Base-by-base conservation (phyloP, 192 early-diverging fungal species). In the Coemansia sp. region DNA sequence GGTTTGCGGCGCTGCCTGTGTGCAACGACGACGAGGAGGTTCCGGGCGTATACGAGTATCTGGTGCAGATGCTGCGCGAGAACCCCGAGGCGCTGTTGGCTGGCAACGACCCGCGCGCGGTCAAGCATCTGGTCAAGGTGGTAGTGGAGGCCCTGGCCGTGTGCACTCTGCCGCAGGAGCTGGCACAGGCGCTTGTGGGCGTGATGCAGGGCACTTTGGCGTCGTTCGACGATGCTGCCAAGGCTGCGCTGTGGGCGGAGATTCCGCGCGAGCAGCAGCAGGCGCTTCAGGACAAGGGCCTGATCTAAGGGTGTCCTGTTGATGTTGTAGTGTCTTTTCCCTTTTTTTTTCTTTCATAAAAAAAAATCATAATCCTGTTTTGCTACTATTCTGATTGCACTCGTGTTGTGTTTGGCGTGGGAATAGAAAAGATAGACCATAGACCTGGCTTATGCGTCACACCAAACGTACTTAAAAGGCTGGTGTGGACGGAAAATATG, bases 1-100 rank as follows among this genome's bases (percentile, higher is more conserved):
- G 96, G 96, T 84, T 96, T 57, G 68, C 77, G 1, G 74, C 85
- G 20, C 77, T 99, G 61, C 97, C 97, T 3, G 85, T 99, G 63
- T 66, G 88, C 33, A 76, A 94, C 63, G 97, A 99, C 73, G 88
- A 90, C 59, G 93, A 94, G 29, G 96, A 96, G 74, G 94, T 91
- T 18, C 84, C 90, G 1, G 69, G 82, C 22, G 86, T 86, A 7
- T 95, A 95, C 84, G 83, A 85, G 68, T 93, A 90, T 56, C 83
- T 96, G 17, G 71, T 93, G 42, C 87, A 90, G 57, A 77, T 93
- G 11, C 64, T 94, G 28, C 36, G 25, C 65, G 74, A 82, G 73
- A 70, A 67, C 64, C 74, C 79, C 0, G 79, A 73, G 7, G 74
- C 66, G 11, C 64, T 82, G 70, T 60, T 81, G 36, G 45, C 22